Percentiles rank a stretch among this genome's conserved stretches.
phyloP scores from a whole-genome alignment of 768 basidiomycete genomes.

The Daedaleopsis sinensis region DNA sequence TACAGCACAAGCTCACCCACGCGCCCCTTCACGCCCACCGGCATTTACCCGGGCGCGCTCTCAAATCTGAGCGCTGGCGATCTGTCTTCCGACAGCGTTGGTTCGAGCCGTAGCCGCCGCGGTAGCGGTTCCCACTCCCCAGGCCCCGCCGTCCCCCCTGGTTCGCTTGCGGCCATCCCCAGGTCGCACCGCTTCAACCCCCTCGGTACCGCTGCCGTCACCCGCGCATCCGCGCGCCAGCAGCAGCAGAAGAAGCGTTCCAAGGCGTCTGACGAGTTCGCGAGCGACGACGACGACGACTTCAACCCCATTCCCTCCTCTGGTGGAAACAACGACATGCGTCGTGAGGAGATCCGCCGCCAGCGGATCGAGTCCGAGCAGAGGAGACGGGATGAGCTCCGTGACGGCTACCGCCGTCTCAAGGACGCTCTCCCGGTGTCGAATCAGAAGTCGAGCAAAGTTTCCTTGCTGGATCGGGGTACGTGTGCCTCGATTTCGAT shows the following conservation, averaged over 20 bases:
- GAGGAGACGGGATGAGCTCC: slow-evolving; percentile 88
- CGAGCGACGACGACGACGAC: slow-evolving; percentile 75
- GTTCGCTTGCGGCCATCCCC: slow-evolving; percentile 61
- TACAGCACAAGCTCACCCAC: slow-evolving; percentile 55
- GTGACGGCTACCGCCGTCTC: slow-evolving; percentile 88
- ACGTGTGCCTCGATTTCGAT: slow-evolving; percentile 31
- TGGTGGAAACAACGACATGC: slow-evolving; percentile 57
- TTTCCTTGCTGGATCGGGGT: slow-evolving; percentile 86
- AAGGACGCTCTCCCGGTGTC: slow-evolving; percentile 88
- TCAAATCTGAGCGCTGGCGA: slow-evolving; percentile 74
- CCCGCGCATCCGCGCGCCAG: slow-evolving; percentile 52
- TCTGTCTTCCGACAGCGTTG: slow-evolving; percentile 70
- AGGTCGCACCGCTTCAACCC: slow-evolving; percentile 83
- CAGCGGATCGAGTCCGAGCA: slow-evolving; percentile 96
- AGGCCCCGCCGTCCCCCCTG: slow-evolving; percentile 46
- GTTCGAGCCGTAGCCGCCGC: slow-evolving; percentile 65
- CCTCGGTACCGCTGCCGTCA: slow-evolving; percentile 50
- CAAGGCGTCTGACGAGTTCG: slow-evolving; percentile 57
- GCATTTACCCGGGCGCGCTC: slow-evolving; percentile 72
- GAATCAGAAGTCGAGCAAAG: slow-evolving; percentile 94
- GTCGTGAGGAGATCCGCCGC: slow-evolving; percentile 88
- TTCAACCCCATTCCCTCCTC: slow-evolving; percentile 58
- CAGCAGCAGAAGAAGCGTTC: slow-evolving; percentile 42
- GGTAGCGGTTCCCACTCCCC: slow-evolving; percentile 66
- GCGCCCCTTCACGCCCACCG: slow-evolving; percentile 72